Evolutionary conservation across 345 rosid species (phyloP).

Genomic region (Acer yangbiense): DNA sequence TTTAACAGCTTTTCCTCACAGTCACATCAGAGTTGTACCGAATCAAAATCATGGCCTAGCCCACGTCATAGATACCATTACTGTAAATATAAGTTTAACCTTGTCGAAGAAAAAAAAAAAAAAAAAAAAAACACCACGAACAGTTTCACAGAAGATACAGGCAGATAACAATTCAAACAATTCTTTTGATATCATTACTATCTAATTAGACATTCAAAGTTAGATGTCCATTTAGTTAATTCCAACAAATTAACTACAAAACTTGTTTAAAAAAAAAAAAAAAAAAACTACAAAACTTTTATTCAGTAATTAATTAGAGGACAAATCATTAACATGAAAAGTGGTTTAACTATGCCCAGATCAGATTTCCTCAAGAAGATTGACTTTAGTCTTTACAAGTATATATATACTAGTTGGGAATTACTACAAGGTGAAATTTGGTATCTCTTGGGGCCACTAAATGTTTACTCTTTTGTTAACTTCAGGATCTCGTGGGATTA

Average conservation of each 20-base stretch:
- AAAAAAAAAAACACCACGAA: background rate
- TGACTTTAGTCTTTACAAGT: background rate
- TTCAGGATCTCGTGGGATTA: too few relatives aligned
- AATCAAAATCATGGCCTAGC: slow-evolving; percentile 1
- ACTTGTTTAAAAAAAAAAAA: too few relatives aligned
- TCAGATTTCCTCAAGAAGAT: background rate
- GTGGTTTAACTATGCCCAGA: background rate
- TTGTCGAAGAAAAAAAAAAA: background rate
- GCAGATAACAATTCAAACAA: background rate
- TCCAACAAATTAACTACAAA: background rate
- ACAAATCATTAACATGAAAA: background rate
- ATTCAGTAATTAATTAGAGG: background rate
- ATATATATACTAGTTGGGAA: background rate
- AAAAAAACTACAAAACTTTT: too few relatives aligned
- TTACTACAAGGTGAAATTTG: background rate
- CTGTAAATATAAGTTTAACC: slow-evolving; percentile 9
- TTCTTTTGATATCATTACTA: background rate
- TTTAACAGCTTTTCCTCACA: background rate
- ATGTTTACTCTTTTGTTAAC: too few relatives aligned
- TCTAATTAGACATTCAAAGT: background rate
- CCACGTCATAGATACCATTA: background rate
- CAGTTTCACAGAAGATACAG: background rate
- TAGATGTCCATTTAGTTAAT: background rate
- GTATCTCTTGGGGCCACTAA: too few relatives aligned
- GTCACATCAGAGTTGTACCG: slow-evolving; percentile 16